A percentile compares a stretch with the other conserved stretches of the same genome.
These are phyloP conservation scores for Stenogyne calaminthoides DNA, from an alignment of 305 asterid genomes.

Conservation along the genomic window DNA sequence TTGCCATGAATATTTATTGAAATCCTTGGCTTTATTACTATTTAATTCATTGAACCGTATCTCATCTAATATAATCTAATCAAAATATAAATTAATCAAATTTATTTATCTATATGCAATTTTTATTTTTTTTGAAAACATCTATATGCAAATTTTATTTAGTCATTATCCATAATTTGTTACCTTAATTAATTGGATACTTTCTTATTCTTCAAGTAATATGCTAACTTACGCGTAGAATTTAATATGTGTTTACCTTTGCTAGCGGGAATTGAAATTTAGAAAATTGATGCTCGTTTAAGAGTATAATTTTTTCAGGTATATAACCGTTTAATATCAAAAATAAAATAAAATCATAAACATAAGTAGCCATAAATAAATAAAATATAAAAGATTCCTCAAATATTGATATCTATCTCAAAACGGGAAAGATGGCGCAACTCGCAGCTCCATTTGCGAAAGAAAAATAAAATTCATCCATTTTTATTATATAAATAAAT, in stretches of 20 bases:
- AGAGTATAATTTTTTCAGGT: neutral
- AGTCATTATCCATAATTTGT: neutral
- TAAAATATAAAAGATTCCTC: neutral
- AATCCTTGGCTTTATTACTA: too few relatives aligned
- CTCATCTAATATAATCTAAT: too few relatives aligned
- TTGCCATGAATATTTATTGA: neutral
- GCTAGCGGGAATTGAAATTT: neutral
- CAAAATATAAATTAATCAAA: neutral
- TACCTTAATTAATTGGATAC: conserved; percentile 17
- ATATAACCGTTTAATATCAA: too few relatives aligned
- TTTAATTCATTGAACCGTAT: too few relatives aligned
- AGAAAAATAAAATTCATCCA: neutral
- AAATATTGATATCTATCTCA: neutral
- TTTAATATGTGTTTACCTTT: neutral
- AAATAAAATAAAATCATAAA: too few relatives aligned
- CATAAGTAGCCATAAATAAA: too few relatives aligned
- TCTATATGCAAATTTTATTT: neutral
- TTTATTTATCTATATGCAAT: neutral
- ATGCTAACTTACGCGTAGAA: conserved; percentile 18
- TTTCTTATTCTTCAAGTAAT: conserved; percentile 30
- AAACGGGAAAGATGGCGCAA: conserved; percentile 20
- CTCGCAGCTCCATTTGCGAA: neutral
- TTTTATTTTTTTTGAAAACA: too few relatives aligned
- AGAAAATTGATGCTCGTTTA: neutral
- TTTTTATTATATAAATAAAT: neutral